These are phyloP conservation scores for Dictyostelium brefeldianum DNA, from an alignment of 78 protist genomes.

Conservation along the genomic window DNA sequence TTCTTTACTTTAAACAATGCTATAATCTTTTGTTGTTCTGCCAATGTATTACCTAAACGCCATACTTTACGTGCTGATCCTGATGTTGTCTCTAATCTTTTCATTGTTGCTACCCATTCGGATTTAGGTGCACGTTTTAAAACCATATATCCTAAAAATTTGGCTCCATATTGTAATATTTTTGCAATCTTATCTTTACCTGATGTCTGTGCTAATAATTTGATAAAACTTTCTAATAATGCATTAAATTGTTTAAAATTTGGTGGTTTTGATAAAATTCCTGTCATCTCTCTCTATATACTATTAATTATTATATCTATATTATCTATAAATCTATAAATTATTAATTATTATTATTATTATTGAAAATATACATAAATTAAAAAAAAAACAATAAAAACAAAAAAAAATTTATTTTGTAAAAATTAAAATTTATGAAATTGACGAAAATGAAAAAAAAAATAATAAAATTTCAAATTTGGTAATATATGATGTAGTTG, in stretches of 20 bases:
- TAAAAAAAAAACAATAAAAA: not conserved
- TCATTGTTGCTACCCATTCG: conserved; percentile 6
- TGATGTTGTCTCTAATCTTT: conserved; percentile 31
- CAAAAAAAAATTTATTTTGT: not conserved
- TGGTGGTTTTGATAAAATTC: conserved; percentile 33
- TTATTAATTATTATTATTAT: not conserved
- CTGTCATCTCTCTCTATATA: conserved; percentile 5
- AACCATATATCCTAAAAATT: conserved; percentile 42
- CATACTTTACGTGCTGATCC: conserved; percentile 71
- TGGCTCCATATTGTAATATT: conserved; percentile 75
- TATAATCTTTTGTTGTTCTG: conserved; percentile 64
- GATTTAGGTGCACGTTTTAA: not conserved
- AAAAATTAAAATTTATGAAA: not conserved
- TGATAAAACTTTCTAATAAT: conserved; percentile 51
- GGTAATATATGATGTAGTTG: too few relatives aligned
- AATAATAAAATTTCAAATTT: too few relatives aligned
- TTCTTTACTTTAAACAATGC: conserved; percentile 16
- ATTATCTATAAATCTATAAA: not conserved
- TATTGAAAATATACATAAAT: not conserved
- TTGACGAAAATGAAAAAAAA: not conserved
- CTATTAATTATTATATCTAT: not conserved
- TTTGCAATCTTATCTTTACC: conserved; percentile 74
- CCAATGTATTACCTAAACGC: conserved; percentile 73
- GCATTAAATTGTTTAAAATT: not conserved
- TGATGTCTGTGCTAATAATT: conserved; percentile 61